A percentile compares a stretch with the other conserved stretches of the same genome.
Evolutionary conservation across 176 grass and related monocot species (phyloP).

Genomic region (Aechmea fasciata): DNA sequence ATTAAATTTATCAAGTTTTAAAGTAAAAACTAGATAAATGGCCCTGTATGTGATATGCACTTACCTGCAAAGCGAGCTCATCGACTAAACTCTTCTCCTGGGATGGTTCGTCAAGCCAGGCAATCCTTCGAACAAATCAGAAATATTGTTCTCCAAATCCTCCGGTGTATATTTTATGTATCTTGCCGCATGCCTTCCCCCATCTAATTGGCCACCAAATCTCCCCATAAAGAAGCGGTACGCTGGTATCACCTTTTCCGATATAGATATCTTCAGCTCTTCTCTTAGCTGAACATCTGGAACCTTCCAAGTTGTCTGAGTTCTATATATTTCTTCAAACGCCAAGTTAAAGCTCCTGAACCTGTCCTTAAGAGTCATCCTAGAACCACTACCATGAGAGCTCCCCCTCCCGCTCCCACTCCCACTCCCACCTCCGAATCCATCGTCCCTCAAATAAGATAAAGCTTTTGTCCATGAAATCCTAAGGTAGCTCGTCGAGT

Average conservation of each 20-base stretch:
- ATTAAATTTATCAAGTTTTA: background rate
- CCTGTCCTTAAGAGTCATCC: constrained; percentile 73
- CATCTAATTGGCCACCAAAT: constrained; percentile 64
- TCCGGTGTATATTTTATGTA: constrained; percentile 79
- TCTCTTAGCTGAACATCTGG: constrained; percentile 74
- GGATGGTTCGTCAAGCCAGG: constrained; percentile 51
- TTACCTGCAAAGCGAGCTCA: background rate
- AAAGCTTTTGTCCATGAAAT: constrained; percentile 84
- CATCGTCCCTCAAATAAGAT: constrained; percentile 85
- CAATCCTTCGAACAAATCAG: constrained; percentile 78
- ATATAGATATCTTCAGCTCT: constrained; percentile 95
- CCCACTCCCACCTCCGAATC: constrained; percentile 34
- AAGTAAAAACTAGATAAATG: too few relatives aligned
- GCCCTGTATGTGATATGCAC: background rate
- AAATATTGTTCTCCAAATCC: constrained; percentile 75
- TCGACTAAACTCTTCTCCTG: constrained; percentile 42
- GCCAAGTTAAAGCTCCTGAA: constrained; percentile 85
- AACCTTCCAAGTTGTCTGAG: constrained; percentile 86
- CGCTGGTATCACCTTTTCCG: constrained; percentile 86
- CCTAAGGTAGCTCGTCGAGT: constrained; percentile 74
- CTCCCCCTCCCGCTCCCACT: constrained; percentile 18
- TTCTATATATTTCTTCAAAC: constrained; percentile 86
- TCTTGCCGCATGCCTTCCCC: constrained; percentile 52
- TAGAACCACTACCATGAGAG: constrained; percentile 39
- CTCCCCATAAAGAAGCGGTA: constrained; percentile 92